Base-by-base conservation (phyloP, 2,329 filamentous ascomycete species). In the Fusarium circinatum region DNA sequence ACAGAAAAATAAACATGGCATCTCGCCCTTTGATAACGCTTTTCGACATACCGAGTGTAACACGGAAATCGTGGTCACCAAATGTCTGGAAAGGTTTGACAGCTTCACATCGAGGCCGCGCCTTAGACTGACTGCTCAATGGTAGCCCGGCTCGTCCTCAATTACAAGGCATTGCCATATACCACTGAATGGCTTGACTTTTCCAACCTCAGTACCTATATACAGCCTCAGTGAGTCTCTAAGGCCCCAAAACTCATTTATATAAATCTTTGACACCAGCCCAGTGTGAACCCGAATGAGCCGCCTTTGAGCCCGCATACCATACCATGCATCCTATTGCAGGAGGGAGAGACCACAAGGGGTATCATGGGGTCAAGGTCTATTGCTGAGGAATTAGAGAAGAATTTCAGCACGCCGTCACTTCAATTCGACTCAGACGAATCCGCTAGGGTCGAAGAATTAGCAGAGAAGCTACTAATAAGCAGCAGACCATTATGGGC, bases 401-500 rank as follows among this genome's bases (percentile, higher is more conserved):
- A 34, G 13, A 1, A 10, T 4, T 56, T 11, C 7, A 34, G 15
- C 8, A 15, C 18, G 4, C 58, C 48, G 0, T n/a, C 36, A 24
- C 58, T 61, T 10, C 36, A 56, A 13, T 30, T 42, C 6, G 36
- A 41, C 30, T 28, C 48, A 8, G 20, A 42, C 4, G 42, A 17
- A 7, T 48, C 24, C 8, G 12, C 10, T 0, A 30, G 17, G 6
- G n/a, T 63, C 7, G 61, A 63, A 11, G n/a, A 61, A 10, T 26
- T 63, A 0, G 28, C 20, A 30, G 61, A 63, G 28, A 61, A 61
- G 44, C 44, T 63, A 7, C 28, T 63, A 5, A 30, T 61, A 36
- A 45, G 55, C 17, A 63, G 61, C 8, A 38, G 61, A 14, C 61
- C 61, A 6, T 10, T 63, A 14, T 63, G 54, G 61, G 55, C 61